Conservation (phyloP, 2,329 filamentous ascomycete genomes). For the Aspergillus fijiensis region DNA sequence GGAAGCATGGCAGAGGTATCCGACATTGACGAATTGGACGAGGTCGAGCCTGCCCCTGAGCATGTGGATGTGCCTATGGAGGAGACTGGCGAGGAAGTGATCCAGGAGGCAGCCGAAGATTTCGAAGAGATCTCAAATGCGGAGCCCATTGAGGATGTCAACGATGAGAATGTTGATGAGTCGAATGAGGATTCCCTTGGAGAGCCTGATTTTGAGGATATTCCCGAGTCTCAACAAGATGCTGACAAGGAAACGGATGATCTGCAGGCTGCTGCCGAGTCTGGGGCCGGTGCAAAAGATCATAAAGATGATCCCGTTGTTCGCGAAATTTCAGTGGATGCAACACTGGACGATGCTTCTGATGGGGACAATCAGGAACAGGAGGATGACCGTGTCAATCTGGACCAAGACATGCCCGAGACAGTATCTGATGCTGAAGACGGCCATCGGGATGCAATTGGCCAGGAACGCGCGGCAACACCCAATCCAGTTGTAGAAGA, state of each 20-base stretch:
- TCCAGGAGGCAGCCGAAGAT: constrained; percentile 6
- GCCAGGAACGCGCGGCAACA: not conserved
- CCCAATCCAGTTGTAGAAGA: not conserved
- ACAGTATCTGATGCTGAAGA: not conserved
- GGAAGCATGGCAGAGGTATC: not conserved
- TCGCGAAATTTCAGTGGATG: not conserved
- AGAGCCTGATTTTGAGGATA: not conserved
- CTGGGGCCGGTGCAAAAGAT: not conserved
- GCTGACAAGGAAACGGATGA: not conserved
- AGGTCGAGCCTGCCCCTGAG: not conserved
- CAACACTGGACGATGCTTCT: not conserved
- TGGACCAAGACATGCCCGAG: not conserved
- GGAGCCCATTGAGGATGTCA: not conserved
- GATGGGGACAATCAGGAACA: not conserved
- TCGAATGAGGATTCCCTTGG: not conserved
- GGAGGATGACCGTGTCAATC: not conserved
- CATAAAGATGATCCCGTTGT: not conserved
- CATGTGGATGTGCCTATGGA: constrained; percentile 15
- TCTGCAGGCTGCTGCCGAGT: not conserved
- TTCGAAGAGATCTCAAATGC: constrained; percentile 1
- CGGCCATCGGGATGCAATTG: not conserved
- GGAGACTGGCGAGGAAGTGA: constrained; percentile 15
- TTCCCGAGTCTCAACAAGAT: not conserved
- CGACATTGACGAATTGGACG: not conserved
- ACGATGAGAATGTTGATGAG: not conserved